Percentiles rank a stretch among this genome's conserved stretches.
Evolutionary conservation across 495 filamentous ascomycete genomes (phyloP).

Genomic region (Hypoxylon subgilvum): DNA sequence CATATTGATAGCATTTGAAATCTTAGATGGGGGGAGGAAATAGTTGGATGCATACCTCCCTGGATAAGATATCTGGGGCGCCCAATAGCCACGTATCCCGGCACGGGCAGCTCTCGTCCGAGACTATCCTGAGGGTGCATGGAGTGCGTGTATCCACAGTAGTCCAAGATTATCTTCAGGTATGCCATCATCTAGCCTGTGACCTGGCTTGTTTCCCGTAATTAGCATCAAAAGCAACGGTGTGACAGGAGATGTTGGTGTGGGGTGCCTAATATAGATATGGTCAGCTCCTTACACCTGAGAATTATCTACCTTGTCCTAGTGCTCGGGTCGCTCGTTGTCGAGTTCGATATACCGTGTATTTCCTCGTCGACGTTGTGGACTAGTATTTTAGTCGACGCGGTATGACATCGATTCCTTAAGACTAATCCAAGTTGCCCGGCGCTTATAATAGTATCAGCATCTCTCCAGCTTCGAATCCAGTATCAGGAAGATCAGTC

Average conservation of each 20-base stretch:
- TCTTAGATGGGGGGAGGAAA: conserved; percentile 12
- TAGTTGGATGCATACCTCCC: conserved; percentile 25
- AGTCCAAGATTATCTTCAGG: conserved; percentile 12
- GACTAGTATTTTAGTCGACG: conserved; percentile 14
- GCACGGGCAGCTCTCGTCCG: conserved; percentile 16
- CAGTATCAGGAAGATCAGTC: not conserved
- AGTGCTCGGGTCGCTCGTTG: conserved; percentile 10
- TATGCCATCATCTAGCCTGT: conserved; percentile 19
- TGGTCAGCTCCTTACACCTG: conserved; percentile 6
- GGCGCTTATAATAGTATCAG: conserved; percentile 28
- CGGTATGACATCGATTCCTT: conserved; percentile 26
- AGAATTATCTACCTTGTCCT: conserved; percentile 6
- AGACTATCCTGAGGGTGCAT: conserved; percentile 13
- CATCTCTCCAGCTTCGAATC: conserved; percentile 8
- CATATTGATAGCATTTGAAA: conserved; percentile 25
- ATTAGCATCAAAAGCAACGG: conserved; percentile 27
- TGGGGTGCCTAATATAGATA: conserved; percentile 26
- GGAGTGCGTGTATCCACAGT: conserved; percentile 15
- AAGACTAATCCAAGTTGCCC: not conserved
- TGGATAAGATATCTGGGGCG: too few species aligned
- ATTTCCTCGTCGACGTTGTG: conserved; percentile 5
- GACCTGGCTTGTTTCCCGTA: conserved; percentile 13
- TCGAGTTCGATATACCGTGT: not conserved
- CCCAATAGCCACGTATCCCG: conserved; percentile 7
- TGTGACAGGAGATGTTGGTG: conserved; percentile 16